phyloP scores from a whole-genome alignment of 2,329 filamentous ascomycete genomes.

The Trichoderma oligosporum region DNA sequence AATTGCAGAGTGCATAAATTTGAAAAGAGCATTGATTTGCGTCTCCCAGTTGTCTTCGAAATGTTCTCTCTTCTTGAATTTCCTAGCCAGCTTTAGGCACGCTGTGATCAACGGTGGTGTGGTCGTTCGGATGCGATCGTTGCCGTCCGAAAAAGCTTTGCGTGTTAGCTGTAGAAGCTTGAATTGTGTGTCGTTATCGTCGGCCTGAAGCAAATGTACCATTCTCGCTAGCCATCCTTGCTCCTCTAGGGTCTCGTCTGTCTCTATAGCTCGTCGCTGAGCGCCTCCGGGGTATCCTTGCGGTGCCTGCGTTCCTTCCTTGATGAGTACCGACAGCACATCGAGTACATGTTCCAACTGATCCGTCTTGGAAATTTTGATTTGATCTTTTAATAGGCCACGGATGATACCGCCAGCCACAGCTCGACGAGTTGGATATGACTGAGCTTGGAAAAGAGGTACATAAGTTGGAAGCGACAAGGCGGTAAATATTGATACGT shows the following conservation, averaged over 20 bases:
- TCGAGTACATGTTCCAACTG: slow-evolving; percentile 87
- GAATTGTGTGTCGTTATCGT: slow-evolving; percentile 91
- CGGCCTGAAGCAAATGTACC: slow-evolving; percentile 77
- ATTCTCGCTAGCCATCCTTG: slow-evolving; percentile 95
- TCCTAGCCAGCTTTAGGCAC: slow-evolving; percentile 81
- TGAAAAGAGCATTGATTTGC: slow-evolving; percentile 75
- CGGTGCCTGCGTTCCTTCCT: slow-evolving; percentile 82
- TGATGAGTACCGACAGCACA: slow-evolving; percentile 85
- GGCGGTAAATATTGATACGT: slow-evolving; percentile 93
- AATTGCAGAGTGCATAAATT: slow-evolving; percentile 88
- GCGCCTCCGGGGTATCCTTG: slow-evolving; percentile 78
- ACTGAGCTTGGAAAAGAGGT: slow-evolving; percentile 83
- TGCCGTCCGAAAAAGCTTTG: slow-evolving; percentile 85
- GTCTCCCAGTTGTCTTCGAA: slow-evolving; percentile 63
- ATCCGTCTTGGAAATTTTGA: slow-evolving; percentile 68
- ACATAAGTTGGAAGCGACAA: slow-evolving; percentile 89
- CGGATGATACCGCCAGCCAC: slow-evolving; percentile 86
- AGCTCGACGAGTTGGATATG: slow-evolving; percentile 84
- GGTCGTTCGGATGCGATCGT: slow-evolving; percentile 93
- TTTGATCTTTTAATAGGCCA: slow-evolving; percentile 78
- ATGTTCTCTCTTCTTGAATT: slow-evolving; percentile 87
- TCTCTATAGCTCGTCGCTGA: slow-evolving; percentile 73
- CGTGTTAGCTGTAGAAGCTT: slow-evolving; percentile 83
- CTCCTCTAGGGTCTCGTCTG: slow-evolving; percentile 96
- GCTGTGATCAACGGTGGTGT: slow-evolving; percentile 88